phyloP scores from a whole-genome alignment of 108 stramenopile genomes.

The Skeletonema potamos region DNA sequence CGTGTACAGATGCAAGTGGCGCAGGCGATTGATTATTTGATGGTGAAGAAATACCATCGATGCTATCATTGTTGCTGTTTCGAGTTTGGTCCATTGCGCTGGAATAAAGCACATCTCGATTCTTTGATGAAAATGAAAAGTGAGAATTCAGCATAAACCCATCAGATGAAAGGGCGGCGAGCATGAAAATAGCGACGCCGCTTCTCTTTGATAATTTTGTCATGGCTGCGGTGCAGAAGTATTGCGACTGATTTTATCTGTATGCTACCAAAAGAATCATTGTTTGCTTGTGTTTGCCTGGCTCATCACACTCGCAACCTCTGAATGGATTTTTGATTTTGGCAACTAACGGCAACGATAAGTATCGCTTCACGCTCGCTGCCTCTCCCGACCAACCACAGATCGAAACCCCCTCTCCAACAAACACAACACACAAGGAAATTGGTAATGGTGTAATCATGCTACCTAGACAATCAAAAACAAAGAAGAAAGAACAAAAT shows the following conservation, averaged over 20 bases:
- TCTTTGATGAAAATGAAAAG: background rate
- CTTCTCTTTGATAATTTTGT: background rate
- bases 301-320: no score
- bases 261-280: no score
- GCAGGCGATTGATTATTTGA: constrained; percentile 5
- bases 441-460: no score
- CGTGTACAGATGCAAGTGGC: constrained; percentile 59
- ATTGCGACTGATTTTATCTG: background rate
- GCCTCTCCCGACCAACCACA: no score
- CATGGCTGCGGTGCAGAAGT: background rate
- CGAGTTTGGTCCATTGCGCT: background rate
- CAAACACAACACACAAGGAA: no score
- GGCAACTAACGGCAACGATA: no score
- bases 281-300: no score
- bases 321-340: no score
- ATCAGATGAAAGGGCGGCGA: background rate
- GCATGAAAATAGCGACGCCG: background rate
- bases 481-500: no score
- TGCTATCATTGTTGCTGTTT: background rate
- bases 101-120: background rate
- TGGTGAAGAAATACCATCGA: background rate
- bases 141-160: background rate
- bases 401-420: no score
- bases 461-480: no score
- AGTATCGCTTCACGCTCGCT: no score